Evolutionary conservation across 2,329 filamentous ascomycete species (phyloP).

Genomic region (Herpotrichia juniperi): DNA sequence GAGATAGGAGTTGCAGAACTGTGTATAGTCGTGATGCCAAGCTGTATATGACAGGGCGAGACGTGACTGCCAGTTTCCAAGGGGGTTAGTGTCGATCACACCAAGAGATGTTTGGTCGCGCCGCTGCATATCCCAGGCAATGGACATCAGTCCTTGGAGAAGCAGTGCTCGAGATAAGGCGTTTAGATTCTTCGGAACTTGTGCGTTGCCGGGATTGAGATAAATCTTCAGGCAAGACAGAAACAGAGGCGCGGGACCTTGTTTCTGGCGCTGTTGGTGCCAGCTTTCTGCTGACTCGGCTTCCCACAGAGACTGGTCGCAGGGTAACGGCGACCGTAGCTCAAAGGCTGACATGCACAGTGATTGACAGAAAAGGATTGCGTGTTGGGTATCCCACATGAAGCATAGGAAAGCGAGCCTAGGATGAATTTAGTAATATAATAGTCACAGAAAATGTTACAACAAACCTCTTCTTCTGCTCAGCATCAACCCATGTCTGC

Average conservation of each 20-base stretch:
- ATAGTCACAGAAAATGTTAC: not conserved
- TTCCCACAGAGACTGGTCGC: slow-evolving; percentile 63
- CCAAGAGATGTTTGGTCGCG: slow-evolving; percentile 67
- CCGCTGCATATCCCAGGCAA: slow-evolving; percentile 67
- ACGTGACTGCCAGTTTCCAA: slow-evolving; percentile 58
- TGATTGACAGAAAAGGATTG: slow-evolving; percentile 69
- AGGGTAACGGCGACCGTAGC: slow-evolving; percentile 63
- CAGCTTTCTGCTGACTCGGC: slow-evolving; percentile 60
- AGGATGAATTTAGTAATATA: not conserved
- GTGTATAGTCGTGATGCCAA: slow-evolving; percentile 65
- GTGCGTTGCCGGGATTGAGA: slow-evolving; percentile 50
- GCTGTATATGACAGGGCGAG: slow-evolving; percentile 60
- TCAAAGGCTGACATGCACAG: slow-evolving; percentile 71
- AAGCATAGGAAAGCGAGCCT: slow-evolving; percentile 66
- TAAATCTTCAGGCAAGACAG: slow-evolving; percentile 63
- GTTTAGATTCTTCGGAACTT: slow-evolving; percentile 52
- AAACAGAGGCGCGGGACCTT: slow-evolving; percentile 51
- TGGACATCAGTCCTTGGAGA: slow-evolving; percentile 67
- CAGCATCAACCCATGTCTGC: slow-evolving; percentile 60
- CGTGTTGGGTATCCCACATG: slow-evolving; percentile 71
- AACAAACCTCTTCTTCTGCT: slow-evolving; percentile 62
- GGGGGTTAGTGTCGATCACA: slow-evolving; percentile 42
- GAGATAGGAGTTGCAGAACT: slow-evolving; percentile 51
- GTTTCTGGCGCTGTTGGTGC: slow-evolving; percentile 50
- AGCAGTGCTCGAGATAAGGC: slow-evolving; percentile 60